phyloP scores from a whole-genome alignment of 371 early-diverging fungal species.

The Mortierella sp. region DNA sequence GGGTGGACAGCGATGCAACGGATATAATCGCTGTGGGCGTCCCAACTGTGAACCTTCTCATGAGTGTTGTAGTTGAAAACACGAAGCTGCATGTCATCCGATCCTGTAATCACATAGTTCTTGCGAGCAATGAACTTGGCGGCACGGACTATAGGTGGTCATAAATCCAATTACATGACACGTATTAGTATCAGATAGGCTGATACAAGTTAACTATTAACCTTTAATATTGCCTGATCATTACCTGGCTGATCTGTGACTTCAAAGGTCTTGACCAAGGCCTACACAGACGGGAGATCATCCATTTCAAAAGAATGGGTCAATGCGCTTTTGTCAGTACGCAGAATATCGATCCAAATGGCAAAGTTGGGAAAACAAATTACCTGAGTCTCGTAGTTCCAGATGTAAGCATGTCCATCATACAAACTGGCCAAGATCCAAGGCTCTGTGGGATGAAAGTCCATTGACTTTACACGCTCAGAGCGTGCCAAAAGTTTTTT shows the following conservation, averaged over 20 bases:
- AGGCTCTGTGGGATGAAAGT: slow-evolving; percentile 99
- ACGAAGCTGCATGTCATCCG: slow-evolving; percentile 97
- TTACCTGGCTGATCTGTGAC: slow-evolving; percentile 89
- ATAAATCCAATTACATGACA: neutral
- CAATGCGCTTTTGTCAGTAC: neutral
- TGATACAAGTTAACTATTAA: neutral
- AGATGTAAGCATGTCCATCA: slow-evolving; percentile 96
- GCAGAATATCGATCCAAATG: neutral
- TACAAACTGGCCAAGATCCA: slow-evolving; percentile 98
- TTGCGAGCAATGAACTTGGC: slow-evolving; percentile 97
- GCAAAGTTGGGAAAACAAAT: neutral
- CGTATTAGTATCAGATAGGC: neutral
- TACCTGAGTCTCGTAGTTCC: slow-evolving; percentile 99
- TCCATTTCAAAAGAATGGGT: no score
- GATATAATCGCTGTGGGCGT: slow-evolving; percentile 99
- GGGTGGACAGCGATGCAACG: slow-evolving; percentile 97
- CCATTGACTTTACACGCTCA: slow-evolving; percentile 97
- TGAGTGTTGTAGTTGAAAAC: slow-evolving; percentile 99
- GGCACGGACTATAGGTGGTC: slow-evolving; percentile 83
- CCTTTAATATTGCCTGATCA: neutral
- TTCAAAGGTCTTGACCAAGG: slow-evolving; percentile 96
- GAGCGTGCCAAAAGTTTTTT: slow-evolving; percentile 87
- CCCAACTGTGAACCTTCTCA: slow-evolving; percentile 95
- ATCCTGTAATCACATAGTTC: slow-evolving; percentile 97
- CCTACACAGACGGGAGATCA: slow-evolving; percentile 58